phyloP scores from a whole-genome alignment of 768 basidiomycete species.

The Macrolepiota fuliginosa region DNA sequence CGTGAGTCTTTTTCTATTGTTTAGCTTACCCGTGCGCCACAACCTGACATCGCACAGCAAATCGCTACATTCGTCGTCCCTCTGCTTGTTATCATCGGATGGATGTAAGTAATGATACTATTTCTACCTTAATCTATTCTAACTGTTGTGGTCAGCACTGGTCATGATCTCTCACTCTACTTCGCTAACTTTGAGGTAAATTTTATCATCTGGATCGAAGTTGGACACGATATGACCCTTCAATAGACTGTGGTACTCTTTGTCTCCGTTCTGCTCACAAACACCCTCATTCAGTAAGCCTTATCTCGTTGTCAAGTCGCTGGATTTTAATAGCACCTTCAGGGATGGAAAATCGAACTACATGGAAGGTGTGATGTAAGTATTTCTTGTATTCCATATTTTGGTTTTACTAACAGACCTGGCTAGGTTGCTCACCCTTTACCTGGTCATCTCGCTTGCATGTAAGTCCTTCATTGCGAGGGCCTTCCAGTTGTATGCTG shows the following conservation, averaged over 20 bases:
- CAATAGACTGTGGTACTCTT: slow-evolving; percentile 79
- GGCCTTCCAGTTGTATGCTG: neutral
- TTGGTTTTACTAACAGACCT: slow-evolving; percentile 37
- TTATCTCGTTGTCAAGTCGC: neutral
- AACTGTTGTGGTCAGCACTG: slow-evolving; percentile 39
- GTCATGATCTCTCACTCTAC: slow-evolving; percentile 74
- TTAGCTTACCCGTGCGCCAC: neutral
- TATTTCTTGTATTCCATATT: slow-evolving; percentile 18
- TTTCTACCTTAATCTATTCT: slow-evolving; percentile 8
- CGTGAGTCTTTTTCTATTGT: slow-evolving; percentile 37
- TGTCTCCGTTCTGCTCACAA: slow-evolving; percentile 85
- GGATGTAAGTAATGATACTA: slow-evolving; percentile 54
- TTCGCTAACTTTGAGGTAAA: slow-evolving; percentile 83
- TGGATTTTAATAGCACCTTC: slow-evolving; percentile 6
- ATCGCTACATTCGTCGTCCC: slow-evolving; percentile 87
- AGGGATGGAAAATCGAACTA: slow-evolving; percentile 88
- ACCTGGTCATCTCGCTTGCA: slow-evolving; percentile 77
- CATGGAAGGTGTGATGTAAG: slow-evolving; percentile 85
- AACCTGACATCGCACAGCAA: slow-evolving; percentile 48
- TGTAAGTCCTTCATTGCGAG: slow-evolving; percentile 43
- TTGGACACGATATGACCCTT: slow-evolving; percentile 1
- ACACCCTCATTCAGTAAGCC: slow-evolving; percentile 71
- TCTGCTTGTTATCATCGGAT: slow-evolving; percentile 83
- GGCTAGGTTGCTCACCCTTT: slow-evolving; percentile 57
- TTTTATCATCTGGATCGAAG: neutral